Conservation (phyloP, 495 filamentous ascomycete genomes). For the Xylaria flabelliformis region DNA sequence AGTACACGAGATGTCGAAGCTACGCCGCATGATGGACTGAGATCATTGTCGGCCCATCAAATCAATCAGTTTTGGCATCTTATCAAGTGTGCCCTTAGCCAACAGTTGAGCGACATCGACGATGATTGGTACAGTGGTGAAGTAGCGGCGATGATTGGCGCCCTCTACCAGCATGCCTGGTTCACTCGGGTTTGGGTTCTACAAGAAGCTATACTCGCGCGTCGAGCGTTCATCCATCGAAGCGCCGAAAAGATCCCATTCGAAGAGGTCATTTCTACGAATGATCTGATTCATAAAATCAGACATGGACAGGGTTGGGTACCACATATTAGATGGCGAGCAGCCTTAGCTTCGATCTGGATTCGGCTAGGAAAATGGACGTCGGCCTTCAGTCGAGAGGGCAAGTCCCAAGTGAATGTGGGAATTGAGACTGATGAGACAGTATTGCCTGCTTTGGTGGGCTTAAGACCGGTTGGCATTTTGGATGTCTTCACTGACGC, state of each 20-base stretch:
- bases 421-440: neutral
- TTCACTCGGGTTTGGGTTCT: slow-evolving; percentile 1
- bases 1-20: neutral
- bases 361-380: neutral
- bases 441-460: neutral
- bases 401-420: neutral
- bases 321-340: neutral
- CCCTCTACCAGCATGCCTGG: neutral
- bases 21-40: neutral
- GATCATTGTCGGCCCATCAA: neutral
- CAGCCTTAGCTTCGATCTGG: slow-evolving; percentile 3
- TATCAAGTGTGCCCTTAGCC: neutral
- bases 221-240: neutral
- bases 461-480: neutral
- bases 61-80: neutral
- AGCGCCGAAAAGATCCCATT: neutral
- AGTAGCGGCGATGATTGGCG: neutral
- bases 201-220: neutral
- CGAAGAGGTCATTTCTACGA: neutral
- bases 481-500: slow-evolving; percentile 3
- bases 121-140: neutral
- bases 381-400: neutral
- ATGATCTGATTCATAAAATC: neutral
- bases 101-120: neutral
- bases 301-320: neutral